Evolutionary conservation across 2,329 filamentous ascomycete species (phyloP), one percentile per base, ranked within the genome.

Genomic region (Neofusicoccum cordaticola): DNA sequence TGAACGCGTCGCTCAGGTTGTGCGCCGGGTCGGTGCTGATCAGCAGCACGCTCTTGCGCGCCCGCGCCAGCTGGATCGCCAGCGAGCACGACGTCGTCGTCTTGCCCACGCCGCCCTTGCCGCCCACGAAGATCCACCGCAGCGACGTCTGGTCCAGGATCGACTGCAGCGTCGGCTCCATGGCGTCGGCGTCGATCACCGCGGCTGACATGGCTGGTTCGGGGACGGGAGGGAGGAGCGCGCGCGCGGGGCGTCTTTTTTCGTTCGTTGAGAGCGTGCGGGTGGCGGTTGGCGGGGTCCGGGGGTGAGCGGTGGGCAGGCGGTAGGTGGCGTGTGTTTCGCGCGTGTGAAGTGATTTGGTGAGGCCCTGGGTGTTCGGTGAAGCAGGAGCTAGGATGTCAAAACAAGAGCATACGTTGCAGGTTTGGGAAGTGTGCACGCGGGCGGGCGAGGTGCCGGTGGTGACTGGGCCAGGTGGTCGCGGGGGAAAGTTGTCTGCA

Each of bases 41-140:
- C 77, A 99, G 90, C 65, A 99, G 88, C 67, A 99, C 95, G 67
- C 91, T 96, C 80, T 94, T 94, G 80, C 95, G 92, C 72, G 93
- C 92, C 80, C 90, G 93, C 73, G 95, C 93, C 69, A 99, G 91
- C 81, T 99, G 95, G 77, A 99, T 98, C 68, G 95, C 95, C 69
- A 99, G 90, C 9, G 94, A 97, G 82, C 95, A 99, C 7, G 94
- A 98, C 15, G 95, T 99, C n/a, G 95, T 99, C 34, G 95, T 99
- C 84, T 99, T 99, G 78, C 95, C 95, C 51, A 99, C 95, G 77
- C 95, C 95, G 74, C 95, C 95, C 82, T 99, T 99, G 70, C 95
- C 95, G 73, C 95, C 95, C 66, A 99, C 95, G 74, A 99, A 99
- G 80, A 99, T 96, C 95, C 95, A 99, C 77, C 95, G 92, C 64